Conservation (phyloP, 192 early-diverging fungal species). For the Podila minutissima region DNA sequence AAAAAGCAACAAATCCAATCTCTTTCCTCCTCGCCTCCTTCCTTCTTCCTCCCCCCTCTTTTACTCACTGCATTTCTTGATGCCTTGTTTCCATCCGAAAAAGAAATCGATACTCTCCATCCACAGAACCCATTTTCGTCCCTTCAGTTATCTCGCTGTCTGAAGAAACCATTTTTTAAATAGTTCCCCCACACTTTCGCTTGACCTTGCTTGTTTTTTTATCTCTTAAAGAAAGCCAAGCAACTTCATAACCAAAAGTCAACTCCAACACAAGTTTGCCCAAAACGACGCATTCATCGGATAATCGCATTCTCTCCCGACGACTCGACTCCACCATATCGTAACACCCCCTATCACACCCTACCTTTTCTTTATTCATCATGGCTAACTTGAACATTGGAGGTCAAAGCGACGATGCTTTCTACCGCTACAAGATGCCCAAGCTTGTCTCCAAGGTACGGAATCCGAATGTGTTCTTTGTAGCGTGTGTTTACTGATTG, state of each 20-base stretch:
- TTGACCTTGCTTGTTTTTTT: constrained; percentile 17
- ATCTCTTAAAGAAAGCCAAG: neutral
- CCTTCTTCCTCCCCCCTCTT: constrained; percentile 9
- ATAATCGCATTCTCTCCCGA: constrained; percentile 36
- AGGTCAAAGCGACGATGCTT: constrained; percentile 90
- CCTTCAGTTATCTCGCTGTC: neutral
- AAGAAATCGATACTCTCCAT: constrained; percentile 44
- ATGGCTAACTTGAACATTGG: constrained; percentile 90
- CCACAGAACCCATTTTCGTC: constrained; percentile 15
- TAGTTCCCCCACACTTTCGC: constrained; percentile 1
- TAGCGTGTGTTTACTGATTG: neutral
- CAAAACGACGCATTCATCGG: constrained; percentile 49
- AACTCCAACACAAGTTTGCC: constrained; percentile 28
- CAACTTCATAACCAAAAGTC: neutral
- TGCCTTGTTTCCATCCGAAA: constrained; percentile 52
- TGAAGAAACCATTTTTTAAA: neutral
- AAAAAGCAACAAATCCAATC: neutral
- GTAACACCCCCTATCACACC: constrained; percentile 8
- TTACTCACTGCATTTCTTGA: constrained; percentile 38
- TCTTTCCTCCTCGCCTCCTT: neutral
- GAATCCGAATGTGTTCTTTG: neutral
- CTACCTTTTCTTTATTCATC: constrained; percentile 35
- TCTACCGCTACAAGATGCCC: constrained; percentile 99
- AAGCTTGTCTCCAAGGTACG: constrained; percentile 77
- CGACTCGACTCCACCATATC: constrained; percentile 51